Evolutionary conservation across 495 filamentous ascomycete species (phyloP).

Genomic region (Oleoguttula mirabilis): DNA sequence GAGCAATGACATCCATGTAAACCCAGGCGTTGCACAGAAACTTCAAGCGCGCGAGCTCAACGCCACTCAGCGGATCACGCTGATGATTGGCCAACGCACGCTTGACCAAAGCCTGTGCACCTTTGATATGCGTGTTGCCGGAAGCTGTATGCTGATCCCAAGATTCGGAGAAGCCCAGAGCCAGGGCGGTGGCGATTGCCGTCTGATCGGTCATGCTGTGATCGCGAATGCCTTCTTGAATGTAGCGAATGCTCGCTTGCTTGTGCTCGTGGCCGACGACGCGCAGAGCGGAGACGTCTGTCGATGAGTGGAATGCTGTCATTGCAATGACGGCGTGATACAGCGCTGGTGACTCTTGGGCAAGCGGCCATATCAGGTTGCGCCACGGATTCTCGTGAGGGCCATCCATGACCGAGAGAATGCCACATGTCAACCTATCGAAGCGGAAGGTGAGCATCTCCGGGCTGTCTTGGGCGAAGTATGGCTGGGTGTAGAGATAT

Average conservation of each 20-base stretch:
- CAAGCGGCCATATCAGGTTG: slow-evolving; percentile 61
- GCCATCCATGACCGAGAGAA: slow-evolving; percentile 65
- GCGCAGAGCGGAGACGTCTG: slow-evolving; percentile 43
- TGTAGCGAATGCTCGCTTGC: slow-evolving; percentile 48
- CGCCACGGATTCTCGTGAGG: slow-evolving; percentile 67
- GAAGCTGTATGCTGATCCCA: slow-evolving; percentile 69
- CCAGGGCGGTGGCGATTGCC: slow-evolving; percentile 61
- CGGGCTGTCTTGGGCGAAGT: slow-evolving; percentile 37
- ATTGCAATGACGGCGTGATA: slow-evolving; percentile 65
- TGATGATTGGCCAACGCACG: slow-evolving; percentile 40
- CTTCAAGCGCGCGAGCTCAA: slow-evolving; percentile 45
- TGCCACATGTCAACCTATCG: slow-evolving; percentile 60
- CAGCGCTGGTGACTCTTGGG: slow-evolving; percentile 52
- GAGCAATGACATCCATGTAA: slow-evolving; percentile 73
- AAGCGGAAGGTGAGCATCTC: slow-evolving; percentile 59
- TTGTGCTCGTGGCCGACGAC: slow-evolving; percentile 63
- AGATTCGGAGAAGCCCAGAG: slow-evolving; percentile 63
- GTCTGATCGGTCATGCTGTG: slow-evolving; percentile 47
- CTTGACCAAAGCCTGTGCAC: slow-evolving; percentile 53
- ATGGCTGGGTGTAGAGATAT: slow-evolving; percentile 36
- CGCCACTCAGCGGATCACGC: slow-evolving; percentile 22
- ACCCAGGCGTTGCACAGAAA: slow-evolving; percentile 71
- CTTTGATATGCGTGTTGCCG: slow-evolving; percentile 60
- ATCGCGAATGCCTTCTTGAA: slow-evolving; percentile 42
- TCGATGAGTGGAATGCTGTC: slow-evolving; percentile 63